A percentile compares a stretch with the other conserved stretches of the same genome.
phyloP scores from a whole-genome alignment of 2,329 filamentous ascomycete species.

The Botryotinia narcissicola region DNA sequence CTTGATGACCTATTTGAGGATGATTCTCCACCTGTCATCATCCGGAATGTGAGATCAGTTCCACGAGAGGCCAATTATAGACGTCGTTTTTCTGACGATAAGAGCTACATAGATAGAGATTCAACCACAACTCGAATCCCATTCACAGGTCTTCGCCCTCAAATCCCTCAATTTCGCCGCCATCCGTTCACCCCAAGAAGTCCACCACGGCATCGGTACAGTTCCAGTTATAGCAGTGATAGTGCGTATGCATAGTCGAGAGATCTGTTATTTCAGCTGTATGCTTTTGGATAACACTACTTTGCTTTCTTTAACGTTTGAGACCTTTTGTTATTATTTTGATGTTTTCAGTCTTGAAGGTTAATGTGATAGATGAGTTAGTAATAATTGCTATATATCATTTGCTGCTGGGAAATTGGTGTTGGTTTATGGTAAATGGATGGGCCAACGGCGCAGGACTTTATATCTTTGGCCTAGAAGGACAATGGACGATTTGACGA shows the following conservation, averaged over 20 bases:
- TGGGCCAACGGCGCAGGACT: background rate
- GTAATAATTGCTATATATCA: conserved; percentile 3
- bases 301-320: background rate
- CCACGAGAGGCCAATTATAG: conserved; percentile 17
- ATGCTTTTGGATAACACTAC: background rate
- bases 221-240: conserved; percentile 12
- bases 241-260: background rate
- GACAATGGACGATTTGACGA: conserved; percentile 2
- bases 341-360: background rate
- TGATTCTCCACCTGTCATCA: background rate
- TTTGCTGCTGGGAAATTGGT: background rate
- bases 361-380: background rate
- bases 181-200: conserved; percentile 14
- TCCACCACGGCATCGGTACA: conserved; percentile 16
- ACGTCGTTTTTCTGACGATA: conserved; percentile 4
- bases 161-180: background rate
- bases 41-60: background rate
- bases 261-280: background rate
- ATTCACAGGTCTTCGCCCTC: conserved; percentile 19
- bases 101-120: conserved; percentile 6
- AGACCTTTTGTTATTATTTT: background rate
- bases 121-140: background rate
- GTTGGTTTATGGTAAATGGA: background rate
- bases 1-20: conserved; percentile 11
- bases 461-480: background rate